phyloP scores from a whole-genome alignment of 495 filamentous ascomycete genomes.

The Evansstolkia leycettana region DNA sequence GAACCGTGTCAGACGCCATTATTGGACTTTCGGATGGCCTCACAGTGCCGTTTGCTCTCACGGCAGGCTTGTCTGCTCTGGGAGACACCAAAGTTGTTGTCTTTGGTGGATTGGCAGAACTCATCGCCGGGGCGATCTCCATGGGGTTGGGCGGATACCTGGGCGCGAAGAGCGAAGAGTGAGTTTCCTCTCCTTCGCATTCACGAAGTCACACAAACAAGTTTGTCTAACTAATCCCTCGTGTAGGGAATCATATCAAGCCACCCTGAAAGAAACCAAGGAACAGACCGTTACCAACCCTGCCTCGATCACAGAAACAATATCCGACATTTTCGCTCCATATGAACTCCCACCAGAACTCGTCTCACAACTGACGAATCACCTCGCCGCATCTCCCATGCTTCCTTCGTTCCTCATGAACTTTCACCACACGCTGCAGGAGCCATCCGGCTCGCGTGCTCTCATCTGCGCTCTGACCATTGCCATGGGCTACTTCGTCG shows the following conservation, averaged over 20 bases:
- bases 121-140: conserved; percentile 46
- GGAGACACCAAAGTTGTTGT: conserved; percentile 43
- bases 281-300: conserved; percentile 27
- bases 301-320: conserved; percentile 20
- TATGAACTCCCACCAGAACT: conserved; percentile 39
- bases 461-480: conserved; percentile 53
- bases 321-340: conserved; percentile 40
- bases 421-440: conserved; percentile 42
- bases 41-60: conserved; percentile 49
- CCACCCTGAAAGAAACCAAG: conserved; percentile 34
- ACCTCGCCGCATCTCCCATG: conserved; percentile 34
- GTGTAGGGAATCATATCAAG: conserved; percentile 38
- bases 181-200: conserved; percentile 9
- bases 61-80: conserved; percentile 41
- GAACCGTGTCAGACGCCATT: conserved; percentile 45
- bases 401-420: conserved; percentile 45
- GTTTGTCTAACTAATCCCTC: conserved; percentile 2
- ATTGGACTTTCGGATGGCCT: conserved; percentile 50
- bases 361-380: conserved; percentile 29
- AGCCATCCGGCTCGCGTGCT: conserved; percentile 38
- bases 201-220: conserved; percentile 8
- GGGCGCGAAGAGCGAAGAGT: conserved; percentile 59
- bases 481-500: conserved; percentile 60
- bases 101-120: conserved; percentile 45
- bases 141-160: conserved; percentile 51